Base-by-base conservation (phyloP, 2,329 filamentous ascomycete species). In the Paracorniculantispora psalliotae region DNA sequence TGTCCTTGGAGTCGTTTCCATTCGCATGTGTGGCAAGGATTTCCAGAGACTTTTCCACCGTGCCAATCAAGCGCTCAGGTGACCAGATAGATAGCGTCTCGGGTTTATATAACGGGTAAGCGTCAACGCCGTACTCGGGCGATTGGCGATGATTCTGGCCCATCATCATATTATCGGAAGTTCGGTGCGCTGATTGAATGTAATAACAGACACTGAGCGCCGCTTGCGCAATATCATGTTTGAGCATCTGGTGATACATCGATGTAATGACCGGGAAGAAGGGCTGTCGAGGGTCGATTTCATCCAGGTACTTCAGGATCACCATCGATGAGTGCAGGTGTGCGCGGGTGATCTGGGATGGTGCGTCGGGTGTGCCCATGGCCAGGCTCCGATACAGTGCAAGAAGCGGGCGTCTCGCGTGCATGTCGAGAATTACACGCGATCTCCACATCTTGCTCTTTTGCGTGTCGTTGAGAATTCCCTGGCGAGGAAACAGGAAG, bases 171-270 rank as follows among this genome's bases (percentile, higher is more conserved):
- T 64, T 66, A 21, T 74, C 70, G 4, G 64, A 33, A n/a, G 17
- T 33, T 65, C 39, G 65, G 65, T 30, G 70, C 67, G 5, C 69
- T 69, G 67, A 63, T 39, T 72, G 73, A 66, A 84, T 81, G 59
- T 81, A 84, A 63, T 79, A 82, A 65, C 81, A 84, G 13, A 84
- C 71, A 59, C 80, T 81, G 47, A 84, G 75, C 2, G 80, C 79
- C 0, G 81, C 80, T 66, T 83, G 80, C 21, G 82, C 71, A 25
- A 84, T 79, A 62, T 84, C 81, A 61, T 77, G 75, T 63, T 79
- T 81, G 37, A 84, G 67, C 12, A 82, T 72, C 51, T 81, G 74
- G 60, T 81, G 75, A 57, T 82, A 81, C 74, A 83, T 79, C 59
- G 81, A 78, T 63, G 74, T 74, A 25, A 81, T 72, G 44, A 79